Base-by-base conservation (phyloP, 805 yeast species). In the Saturnispora dispora region DNA sequence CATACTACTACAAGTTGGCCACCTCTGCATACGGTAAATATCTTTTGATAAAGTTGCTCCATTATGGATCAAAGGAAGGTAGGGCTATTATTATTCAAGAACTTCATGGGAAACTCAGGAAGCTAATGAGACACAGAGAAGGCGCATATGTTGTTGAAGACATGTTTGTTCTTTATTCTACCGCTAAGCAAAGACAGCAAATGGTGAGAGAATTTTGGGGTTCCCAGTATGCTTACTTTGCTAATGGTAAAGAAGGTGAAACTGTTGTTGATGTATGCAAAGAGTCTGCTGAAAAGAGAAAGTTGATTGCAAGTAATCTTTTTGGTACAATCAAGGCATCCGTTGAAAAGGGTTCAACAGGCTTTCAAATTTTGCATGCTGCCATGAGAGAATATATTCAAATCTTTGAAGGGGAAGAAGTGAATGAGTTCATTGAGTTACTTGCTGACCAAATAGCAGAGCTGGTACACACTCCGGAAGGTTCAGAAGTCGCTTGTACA, bases 121-220 rank as follows among this genome's bases (percentile, higher is more conserved):
- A 88, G 69, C 74, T 91, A 53, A 88, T 91, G 93, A 82, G 95
- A 74, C 97, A 91, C 71, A 84, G 86, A 71, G 98, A 91, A 75
- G 99, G 97, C 70, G 98, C 98, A 13, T 89, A 91, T 62, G 98
- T 91, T 39, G 89, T 90, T 57, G 98, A 91, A 70, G 99, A 91
- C 74, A 74, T 88, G 62, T 91, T 75, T 64, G 87, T 88, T 23
- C 78, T 89, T 52, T 91, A 90, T 67, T 81, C 96, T 10, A 80
- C 88, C 23, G 77, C 84, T 30, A 87, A 83, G 56, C 98, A 91
- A 70, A 86, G 80, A 67, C 79, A 80, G 51, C 96, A 88, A 69
- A 90, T 91, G 85, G 81, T 91, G 58, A 81, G 93, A 69, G 99
- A 91, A 71, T 91, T 91, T 65, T 91, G 95, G 88, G 99, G 98